Evolutionary conservation across 192 early-diverging fungal genomes (phyloP), one percentile per base, ranked within the genome.

Genomic region (Coemansia sp.): DNA sequence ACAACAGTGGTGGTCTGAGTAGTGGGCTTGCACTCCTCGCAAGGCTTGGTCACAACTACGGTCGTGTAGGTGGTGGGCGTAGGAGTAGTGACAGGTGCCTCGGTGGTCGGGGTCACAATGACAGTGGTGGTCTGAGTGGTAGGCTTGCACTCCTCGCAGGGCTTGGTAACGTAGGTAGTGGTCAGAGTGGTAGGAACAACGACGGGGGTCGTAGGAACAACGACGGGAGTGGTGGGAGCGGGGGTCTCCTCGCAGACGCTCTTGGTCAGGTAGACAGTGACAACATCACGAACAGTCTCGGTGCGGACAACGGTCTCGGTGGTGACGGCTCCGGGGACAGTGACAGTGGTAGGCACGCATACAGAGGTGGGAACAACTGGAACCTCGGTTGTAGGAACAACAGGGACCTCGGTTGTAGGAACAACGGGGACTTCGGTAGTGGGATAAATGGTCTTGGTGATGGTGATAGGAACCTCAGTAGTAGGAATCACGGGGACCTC

Each of bases 271-370:
- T 21, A 45, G 43, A 77, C 63, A 38, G 70, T 67, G 23, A 59
- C 66, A 16, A 70, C 62, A 65, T 76, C 60, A 28, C 59, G 71
- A 53, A 58, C 68, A 33, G 67, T 70, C 63, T 62, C 56, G 26
- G 73, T 76, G 43, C 58, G 55, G 59, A 64, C 67, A 59, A 74
- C 74, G 56, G 68, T 70, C 65, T 67, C 63, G 46, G 37, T 51
- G 43, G 51, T 39, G 46, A 50, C 21, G 26, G 60, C 33, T 9
- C 46, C 56, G 37, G 71, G 71, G 56, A 77, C 69, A 18, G 70
- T 72, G 53, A 72, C 70, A 20, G 75, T 65, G 66, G 65, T 72
- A 21, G 46, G 75, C 66, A 77, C 36, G 55, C 60, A 24, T 1
- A 43, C 60, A 28, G 65, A 36, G 36, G 46, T 50, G 23, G 46